Conservation (phyloP, 2,329 filamentous ascomycete genomes). For the Macrophomina phaseolina region DNA sequence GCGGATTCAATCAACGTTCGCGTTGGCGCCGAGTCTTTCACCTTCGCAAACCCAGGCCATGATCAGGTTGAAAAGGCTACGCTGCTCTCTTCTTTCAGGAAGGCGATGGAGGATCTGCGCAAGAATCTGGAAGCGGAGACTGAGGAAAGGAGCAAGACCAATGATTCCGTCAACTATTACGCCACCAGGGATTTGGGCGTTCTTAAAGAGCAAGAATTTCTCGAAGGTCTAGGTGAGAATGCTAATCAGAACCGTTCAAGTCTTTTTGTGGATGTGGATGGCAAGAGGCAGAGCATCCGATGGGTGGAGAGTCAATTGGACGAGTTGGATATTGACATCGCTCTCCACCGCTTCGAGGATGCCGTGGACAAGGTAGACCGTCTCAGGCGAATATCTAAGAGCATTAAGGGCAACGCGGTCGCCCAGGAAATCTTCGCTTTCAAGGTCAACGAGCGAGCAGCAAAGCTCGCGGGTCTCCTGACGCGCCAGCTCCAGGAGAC, state of each 20-base stretch:
- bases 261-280: conserved; percentile 93
- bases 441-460: conserved; percentile 86
- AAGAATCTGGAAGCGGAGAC: conserved; percentile 85
- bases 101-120: conserved; percentile 88
- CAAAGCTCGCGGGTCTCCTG: conserved; percentile 76
- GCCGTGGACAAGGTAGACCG: conserved; percentile 86
- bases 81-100: conserved; percentile 86
- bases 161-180: conserved; percentile 86
- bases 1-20: conserved; percentile 80
- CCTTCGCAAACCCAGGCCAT: conserved; percentile 86
- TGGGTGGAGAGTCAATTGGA: conserved; percentile 97
- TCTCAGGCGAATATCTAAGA: conserved; percentile 76
- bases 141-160: conserved; percentile 82
- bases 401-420: conserved; percentile 82
- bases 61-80: conserved; percentile 79
- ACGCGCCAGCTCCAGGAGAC: conserved; percentile 78
- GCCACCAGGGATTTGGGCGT: conserved; percentile 77
- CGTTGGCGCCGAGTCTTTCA: conserved; percentile 88
- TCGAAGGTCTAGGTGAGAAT: conserved; percentile 72
- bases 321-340: conserved; percentile 94
- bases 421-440: conserved; percentile 91
- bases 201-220: conserved; percentile 77
- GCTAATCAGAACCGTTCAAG: conserved; percentile 73
- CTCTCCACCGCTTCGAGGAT: conserved; percentile 84
- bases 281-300: conserved; percentile 92